Conservation (phyloP, 2,329 filamentous ascomycete species). For the Proliferodiscus dingleyae region DNA sequence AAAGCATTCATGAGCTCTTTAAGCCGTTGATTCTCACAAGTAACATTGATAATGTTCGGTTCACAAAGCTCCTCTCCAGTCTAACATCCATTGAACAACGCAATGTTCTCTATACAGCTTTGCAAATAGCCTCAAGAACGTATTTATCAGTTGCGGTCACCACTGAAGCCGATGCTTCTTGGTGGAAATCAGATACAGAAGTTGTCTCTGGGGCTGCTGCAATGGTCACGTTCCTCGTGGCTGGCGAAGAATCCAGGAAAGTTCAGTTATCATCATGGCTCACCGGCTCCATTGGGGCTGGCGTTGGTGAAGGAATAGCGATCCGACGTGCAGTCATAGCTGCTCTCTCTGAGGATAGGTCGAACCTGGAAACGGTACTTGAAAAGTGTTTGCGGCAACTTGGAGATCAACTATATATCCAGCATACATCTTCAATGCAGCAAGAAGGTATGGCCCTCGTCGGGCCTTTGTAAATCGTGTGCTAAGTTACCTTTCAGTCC, state of each 20-base stretch:
- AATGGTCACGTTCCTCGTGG: conserved; percentile 47
- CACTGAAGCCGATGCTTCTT: conserved; percentile 24
- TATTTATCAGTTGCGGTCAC: conserved; percentile 21
- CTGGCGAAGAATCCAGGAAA: conserved; percentile 43
- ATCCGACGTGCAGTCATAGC: conserved; percentile 64
- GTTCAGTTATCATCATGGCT: conserved; percentile 60
- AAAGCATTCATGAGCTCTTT: conserved; percentile 24
- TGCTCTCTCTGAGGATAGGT: conserved; percentile 48
- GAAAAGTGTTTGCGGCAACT: conserved; percentile 70
- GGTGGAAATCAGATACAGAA: conserved; percentile 29
- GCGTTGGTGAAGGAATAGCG: conserved; percentile 56
- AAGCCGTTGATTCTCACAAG: conserved; percentile 17
- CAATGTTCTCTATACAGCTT: conserved; percentile 22
- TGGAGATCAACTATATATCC: conserved; percentile 81
- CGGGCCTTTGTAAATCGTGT: conserved; percentile 2
- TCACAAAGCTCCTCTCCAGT: conserved; percentile 23
- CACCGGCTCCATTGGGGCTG: conserved; percentile 57
- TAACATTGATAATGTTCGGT: conserved; percentile 15
- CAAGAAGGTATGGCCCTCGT: conserved; percentile 66
- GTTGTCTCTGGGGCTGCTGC: conserved; percentile 54
- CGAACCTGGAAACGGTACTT: conserved; percentile 50
- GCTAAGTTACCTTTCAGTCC: conserved; percentile 48
- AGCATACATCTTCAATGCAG: conserved; percentile 74
- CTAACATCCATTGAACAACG: conserved; percentile 29
- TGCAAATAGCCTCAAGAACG: conserved; percentile 27